Percentiles rank a stretch among this genome's conserved stretches.
Evolutionary conservation across 169 alveolate genomes (phyloP).

Genomic region (Cryptosporidium sp.): DNA sequence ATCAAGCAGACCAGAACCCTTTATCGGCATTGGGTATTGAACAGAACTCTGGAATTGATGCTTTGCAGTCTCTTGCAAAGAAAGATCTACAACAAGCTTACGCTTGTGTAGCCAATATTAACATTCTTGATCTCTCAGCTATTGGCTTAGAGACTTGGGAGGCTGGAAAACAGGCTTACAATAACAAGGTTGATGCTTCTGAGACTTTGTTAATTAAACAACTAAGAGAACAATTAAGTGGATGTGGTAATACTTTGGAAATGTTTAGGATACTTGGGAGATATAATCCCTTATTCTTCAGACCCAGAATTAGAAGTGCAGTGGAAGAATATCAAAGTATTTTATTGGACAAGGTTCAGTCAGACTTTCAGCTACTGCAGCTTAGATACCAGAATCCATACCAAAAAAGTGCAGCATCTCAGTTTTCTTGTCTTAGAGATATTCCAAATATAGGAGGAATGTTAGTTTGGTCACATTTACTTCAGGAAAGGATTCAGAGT

Average conservation of each 20-base stretch:
- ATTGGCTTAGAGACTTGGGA: constrained; percentile 86
- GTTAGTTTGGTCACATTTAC: constrained; percentile 93
- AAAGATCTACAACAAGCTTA: constrained; percentile 70
- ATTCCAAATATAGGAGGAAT: constrained; percentile 94
- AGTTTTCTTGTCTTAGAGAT: constrained; percentile 90
- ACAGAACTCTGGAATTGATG: constrained; percentile 48
- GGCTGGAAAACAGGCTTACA: constrained; percentile 89
- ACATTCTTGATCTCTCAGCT: constrained; percentile 81
- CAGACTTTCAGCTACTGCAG: constrained; percentile 90
- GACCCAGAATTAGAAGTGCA: constrained; percentile 97
- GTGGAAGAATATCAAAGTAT: constrained; percentile 96
- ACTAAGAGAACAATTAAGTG: constrained; percentile 94
- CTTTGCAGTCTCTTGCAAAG: constrained; percentile 63
- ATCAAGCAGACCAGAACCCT: constrained; percentile 1
- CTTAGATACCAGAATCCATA: constrained; percentile 90
- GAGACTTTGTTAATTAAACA: constrained; percentile 94
- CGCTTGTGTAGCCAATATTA: constrained; percentile 76
- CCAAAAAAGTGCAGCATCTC: constrained; percentile 89
- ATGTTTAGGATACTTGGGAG: constrained; percentile 95
- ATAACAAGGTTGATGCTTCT: constrained; percentile 91
- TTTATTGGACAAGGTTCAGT: constrained; percentile 90
- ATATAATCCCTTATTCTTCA: constrained; percentile 93
- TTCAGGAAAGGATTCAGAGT: constrained; percentile 94
- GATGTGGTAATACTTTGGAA: constrained; percentile 94
- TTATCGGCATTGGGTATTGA: constrained; percentile 53